Evolutionary conservation across 257 asterid genomes (phyloP), one percentile per base, ranked within the genome.

Genomic region (Rehmannia glutinosa): DNA sequence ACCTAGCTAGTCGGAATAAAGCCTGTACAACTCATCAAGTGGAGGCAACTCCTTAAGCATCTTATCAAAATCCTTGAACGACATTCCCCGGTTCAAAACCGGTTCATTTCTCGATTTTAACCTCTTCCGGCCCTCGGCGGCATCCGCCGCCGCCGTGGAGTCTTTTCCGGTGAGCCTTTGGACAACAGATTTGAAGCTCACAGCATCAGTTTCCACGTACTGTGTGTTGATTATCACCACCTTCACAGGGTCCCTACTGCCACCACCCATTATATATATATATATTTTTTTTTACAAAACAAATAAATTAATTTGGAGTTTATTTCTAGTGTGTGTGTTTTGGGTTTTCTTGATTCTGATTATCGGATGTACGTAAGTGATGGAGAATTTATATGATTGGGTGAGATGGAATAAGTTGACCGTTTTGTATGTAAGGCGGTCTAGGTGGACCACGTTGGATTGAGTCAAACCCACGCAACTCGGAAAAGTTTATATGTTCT

Each of bases 141-240:
- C 54, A 28, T 19, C 69, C 49, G 8, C 59, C 25, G 64, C 68
- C 59, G 8, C 64, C n/a, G 58, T 13, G 0, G 89, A 45, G 46
- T 82, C 78, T 46, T 83, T 89, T 4, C 96, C 89, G 47, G 95
- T 87, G 63, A 89, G 88, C 12, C 66, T 78, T 50, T 89, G 95
- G 10, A 89, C 95, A 0, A 86, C 95, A 2, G 90, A 80, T 64
- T 89, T 89, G 68, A 89, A 89, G 81, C 86, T 89, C 51, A 25
- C 5, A 0, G 82, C 83, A 65, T 89, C 95, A 0, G 92, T 89
- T 20, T 87, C 81, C 35, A 89, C 74, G 47, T 83, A 87, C 42
- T 80, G 78, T 3, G 95, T 89, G 77, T 83, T 69, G 78, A 89
- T 84, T 27, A 89, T 68, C 45, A 87, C 89, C 41, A 89, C 84